phyloP scores from a whole-genome alignment of 805 yeast species.

The Kazachstania africana region DNA sequence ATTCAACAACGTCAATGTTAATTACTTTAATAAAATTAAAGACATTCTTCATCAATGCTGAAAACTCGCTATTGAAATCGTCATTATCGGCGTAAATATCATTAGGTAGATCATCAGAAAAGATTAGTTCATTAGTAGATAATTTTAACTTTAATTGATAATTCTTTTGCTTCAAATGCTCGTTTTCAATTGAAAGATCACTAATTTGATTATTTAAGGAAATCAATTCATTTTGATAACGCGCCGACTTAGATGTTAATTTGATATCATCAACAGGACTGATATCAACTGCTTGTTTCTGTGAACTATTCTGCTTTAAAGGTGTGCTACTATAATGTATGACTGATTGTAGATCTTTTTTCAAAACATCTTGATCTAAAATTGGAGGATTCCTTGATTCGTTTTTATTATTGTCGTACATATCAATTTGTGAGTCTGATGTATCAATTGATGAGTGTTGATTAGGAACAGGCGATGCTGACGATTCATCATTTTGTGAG shows the following conservation, averaged over 20 bases:
- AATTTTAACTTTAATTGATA: slow-evolving; percentile 34
- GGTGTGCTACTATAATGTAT: too few relatives aligned
- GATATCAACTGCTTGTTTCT: neutral
- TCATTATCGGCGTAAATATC: too few relatives aligned
- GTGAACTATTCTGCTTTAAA: neutral
- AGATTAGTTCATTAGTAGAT: too few relatives aligned
- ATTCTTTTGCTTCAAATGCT: slow-evolving; percentile 27
- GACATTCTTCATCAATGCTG: too few relatives aligned
- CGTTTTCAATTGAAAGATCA: slow-evolving; percentile 24
- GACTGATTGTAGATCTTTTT: neutral
- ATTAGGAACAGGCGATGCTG: neutral
- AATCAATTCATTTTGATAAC: slow-evolving; percentile 16
- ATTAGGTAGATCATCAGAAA: too few relatives aligned
- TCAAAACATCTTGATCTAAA: neutral
- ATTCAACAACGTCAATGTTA: too few relatives aligned
- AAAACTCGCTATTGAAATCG: too few relatives aligned
- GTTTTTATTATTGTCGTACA: neutral
- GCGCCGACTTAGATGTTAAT: slow-evolving; percentile 1
- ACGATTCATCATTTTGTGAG: neutral
- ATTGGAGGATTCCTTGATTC: neutral
- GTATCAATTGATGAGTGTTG: neutral
- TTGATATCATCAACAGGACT: neutral
- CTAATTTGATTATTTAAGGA: slow-evolving; percentile 17
- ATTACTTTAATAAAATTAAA: too few relatives aligned
- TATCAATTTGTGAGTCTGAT: neutral